Conservation (phyloP, 225 moss, liverwort and hornwort genomes). For the Marchantia paleacea region DNA sequence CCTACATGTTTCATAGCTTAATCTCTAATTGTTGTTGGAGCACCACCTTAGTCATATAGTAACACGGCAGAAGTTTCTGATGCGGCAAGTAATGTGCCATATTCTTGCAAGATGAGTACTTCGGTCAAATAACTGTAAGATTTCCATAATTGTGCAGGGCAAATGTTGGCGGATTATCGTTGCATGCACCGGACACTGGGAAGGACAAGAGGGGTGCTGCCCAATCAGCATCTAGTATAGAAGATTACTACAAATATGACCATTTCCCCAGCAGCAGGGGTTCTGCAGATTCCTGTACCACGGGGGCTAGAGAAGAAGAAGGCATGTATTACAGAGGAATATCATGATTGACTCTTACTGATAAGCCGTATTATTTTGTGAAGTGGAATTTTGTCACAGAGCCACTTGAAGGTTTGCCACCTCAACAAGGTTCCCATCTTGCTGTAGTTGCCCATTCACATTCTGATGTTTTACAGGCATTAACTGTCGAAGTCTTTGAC, state of each 20-base stretch:
- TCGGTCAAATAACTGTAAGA: not conserved
- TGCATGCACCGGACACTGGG: not conserved
- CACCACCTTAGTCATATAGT: not conserved
- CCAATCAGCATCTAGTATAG: constrained; percentile 10
- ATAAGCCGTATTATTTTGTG: not conserved
- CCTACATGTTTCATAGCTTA: too few relatives aligned
- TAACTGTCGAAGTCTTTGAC: not conserved
- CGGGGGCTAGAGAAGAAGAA: constrained; percentile 31
- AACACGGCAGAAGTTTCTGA: not conserved
- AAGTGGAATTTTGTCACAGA: too few relatives aligned
- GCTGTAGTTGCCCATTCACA: not conserved
- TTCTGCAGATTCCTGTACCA: constrained; percentile 15
- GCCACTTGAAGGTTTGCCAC: too few relatives aligned
- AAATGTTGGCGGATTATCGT: not conserved
- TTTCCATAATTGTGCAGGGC: constrained; percentile 1
- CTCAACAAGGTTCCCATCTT: too few relatives aligned
- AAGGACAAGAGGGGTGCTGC: not conserved
- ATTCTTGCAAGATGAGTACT: not conserved
- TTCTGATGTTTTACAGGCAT: not conserved
- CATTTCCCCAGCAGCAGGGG: not conserved
- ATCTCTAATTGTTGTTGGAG: too few relatives aligned
- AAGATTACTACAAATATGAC: constrained; percentile 8
- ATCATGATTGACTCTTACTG: not conserved
- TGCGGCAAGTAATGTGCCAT: not conserved
- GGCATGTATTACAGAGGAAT: constrained; percentile 9